Conservation (phyloP, 805 yeast genomes). For the Lachancea fermentati region DNA sequence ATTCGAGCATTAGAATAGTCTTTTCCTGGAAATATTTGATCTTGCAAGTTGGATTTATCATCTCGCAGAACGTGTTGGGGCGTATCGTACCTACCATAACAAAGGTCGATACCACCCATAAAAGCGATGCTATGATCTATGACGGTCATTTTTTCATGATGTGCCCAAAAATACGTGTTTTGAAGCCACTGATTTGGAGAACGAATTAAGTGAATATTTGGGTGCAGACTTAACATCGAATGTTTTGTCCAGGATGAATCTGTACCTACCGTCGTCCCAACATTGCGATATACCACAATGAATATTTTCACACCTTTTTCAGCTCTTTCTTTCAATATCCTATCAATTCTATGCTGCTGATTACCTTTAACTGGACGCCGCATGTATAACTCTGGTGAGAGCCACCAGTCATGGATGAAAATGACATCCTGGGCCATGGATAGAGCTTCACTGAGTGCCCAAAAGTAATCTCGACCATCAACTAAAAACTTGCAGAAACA, state of each 20-base stretch:
- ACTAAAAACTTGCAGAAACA: slow-evolving; percentile 96
- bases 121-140: slow-evolving; percentile 86
- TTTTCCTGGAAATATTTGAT: slow-evolving; percentile 84
- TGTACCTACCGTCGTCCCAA: slow-evolving; percentile 86
- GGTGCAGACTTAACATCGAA: slow-evolving; percentile 77
- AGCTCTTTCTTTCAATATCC: slow-evolving; percentile 83
- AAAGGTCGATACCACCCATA: slow-evolving; percentile 91
- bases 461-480: slow-evolving; percentile 91
- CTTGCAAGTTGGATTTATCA: slow-evolving; percentile 48
- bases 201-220: slow-evolving; percentile 82
- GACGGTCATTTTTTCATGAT: slow-evolving; percentile 87
- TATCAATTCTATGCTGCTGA: slow-evolving; percentile 88
- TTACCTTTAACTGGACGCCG: slow-evolving; percentile 94
- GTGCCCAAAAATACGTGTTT: slow-evolving; percentile 97
- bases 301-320: slow-evolving; percentile 92
- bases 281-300: slow-evolving; percentile 88
- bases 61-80: slow-evolving; percentile 90
- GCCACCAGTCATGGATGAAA: slow-evolving; percentile 98
- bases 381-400: slow-evolving; percentile 87
- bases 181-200: slow-evolving; percentile 94
- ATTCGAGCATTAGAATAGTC: slow-evolving; percentile 96
- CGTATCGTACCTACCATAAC: slow-evolving; percentile 94
- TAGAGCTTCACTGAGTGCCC: slow-evolving; percentile 91
- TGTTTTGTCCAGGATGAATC: slow-evolving; percentile 95
- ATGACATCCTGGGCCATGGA: slow-evolving; percentile 91